Conservation (phyloP, 352 stramenopile species). For the Globisporangium polare region DNA sequence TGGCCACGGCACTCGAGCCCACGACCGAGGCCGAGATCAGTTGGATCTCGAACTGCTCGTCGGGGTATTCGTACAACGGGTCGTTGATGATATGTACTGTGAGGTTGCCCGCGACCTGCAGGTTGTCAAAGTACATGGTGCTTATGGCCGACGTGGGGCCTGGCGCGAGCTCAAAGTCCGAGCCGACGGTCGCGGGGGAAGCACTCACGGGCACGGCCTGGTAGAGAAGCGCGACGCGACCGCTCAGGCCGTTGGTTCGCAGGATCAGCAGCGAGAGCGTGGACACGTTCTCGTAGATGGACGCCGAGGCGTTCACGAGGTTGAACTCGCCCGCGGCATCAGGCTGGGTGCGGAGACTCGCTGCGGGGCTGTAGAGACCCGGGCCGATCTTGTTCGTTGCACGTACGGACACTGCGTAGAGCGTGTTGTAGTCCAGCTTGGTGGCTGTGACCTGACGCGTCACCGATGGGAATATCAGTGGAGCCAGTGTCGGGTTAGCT, state of each 20-base stretch:
- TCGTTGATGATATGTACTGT: slow-evolving; percentile 45
- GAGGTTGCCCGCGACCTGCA: slow-evolving; percentile 24
- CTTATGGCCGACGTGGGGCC: slow-evolving; percentile 15
- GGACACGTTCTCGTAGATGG: slow-evolving; percentile 40
- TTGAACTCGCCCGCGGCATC: slow-evolving; percentile 54
- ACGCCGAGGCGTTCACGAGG: slow-evolving; percentile 20
- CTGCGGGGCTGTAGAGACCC: slow-evolving; percentile 30
- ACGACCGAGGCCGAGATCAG: slow-evolving; percentile 19
- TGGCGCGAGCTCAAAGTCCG: slow-evolving; percentile 28
- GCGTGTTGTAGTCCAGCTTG: slow-evolving; percentile 28
- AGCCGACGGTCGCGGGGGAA: slow-evolving; percentile 25
- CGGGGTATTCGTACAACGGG: slow-evolving; percentile 26
- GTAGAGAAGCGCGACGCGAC: slow-evolving; percentile 33
- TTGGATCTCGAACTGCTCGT: slow-evolving; percentile 39
- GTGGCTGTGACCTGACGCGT: slow-evolving; percentile 13
- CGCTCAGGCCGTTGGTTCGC: slow-evolving; percentile 45
- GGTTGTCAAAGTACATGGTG: slow-evolving; percentile 31
- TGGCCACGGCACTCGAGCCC: slow-evolving; percentile 12
- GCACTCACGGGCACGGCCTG: slow-evolving; percentile 1
- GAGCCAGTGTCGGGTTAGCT: neutral
- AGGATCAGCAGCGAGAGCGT: slow-evolving; percentile 25
- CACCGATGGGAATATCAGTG: slow-evolving; percentile 8
- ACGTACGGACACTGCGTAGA: slow-evolving; percentile 34
- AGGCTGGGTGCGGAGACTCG: slow-evolving; percentile 29
- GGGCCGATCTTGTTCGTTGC: slow-evolving; percentile 28